Percentiles rank a stretch among this genome's conserved stretches.
Conservation (phyloP, 176 grass and related monocot genomes). For the Oryza officinalis region DNA sequence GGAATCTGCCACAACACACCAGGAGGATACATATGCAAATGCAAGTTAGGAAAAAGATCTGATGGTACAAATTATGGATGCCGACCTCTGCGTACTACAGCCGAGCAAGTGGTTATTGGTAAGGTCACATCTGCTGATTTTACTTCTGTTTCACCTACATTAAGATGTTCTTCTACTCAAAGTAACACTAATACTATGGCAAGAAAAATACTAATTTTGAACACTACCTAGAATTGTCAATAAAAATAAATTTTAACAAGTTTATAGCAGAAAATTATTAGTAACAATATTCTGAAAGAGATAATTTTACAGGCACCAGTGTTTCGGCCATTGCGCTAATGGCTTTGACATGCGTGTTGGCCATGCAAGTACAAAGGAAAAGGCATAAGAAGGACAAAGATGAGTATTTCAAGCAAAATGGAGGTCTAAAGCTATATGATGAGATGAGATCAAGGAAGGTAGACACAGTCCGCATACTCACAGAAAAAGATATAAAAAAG, state of each 20-base stretch:
- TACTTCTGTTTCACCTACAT: background rate
- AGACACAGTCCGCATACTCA: constrained; percentile 12
- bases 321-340: background rate
- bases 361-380: constrained; percentile 19
- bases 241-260: background rate
- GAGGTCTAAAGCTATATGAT: constrained; percentile 36
- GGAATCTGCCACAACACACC: constrained; percentile 13
- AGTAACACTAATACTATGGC: background rate
- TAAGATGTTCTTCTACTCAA: background rate
- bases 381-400: constrained; percentile 22
- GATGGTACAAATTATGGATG: constrained; percentile 34
- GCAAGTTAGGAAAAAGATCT: background rate
- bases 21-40: constrained; percentile 32
- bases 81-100: background rate
- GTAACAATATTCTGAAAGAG: background rate
- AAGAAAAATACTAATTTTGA: background rate
- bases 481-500: constrained; percentile 14
- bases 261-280: background rate
- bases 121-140: background rate
- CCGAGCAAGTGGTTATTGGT: constrained; percentile 13
- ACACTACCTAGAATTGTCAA: background rate
- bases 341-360: background rate
- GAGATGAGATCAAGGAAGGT: constrained; percentile 41
- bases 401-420: constrained; percentile 29
- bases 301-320: constrained; percentile 7